Evolutionary conservation across 2,329 filamentous ascomycete species (phyloP).

Genomic region (Penicillium sp.): DNA sequence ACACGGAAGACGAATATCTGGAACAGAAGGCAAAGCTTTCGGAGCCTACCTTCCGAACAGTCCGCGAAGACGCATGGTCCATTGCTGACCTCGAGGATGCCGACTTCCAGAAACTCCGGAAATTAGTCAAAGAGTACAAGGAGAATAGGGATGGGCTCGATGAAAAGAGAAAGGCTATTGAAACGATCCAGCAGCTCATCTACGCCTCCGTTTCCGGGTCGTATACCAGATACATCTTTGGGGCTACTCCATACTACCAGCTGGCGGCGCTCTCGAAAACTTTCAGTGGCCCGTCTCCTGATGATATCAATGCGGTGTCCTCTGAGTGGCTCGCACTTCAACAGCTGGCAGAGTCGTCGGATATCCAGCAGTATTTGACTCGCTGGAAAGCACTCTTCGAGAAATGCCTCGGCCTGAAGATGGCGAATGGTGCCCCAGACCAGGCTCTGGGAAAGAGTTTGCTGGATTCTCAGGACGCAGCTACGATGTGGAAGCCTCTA

Average conservation of each 20-base stretch:
- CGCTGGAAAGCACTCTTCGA: not conserved
- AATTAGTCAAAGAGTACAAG: not conserved
- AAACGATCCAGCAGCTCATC: not conserved
- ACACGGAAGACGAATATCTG: not conserved
- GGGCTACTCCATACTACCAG: not conserved
- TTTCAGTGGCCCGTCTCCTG: not conserved
- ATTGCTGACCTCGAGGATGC: not conserved
- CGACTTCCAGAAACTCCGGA: not conserved
- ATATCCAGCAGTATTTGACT: conserved; percentile 1
- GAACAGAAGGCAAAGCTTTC: not conserved
- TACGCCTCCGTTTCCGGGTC: not conserved
- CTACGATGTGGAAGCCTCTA: not conserved
- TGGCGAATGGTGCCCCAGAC: not conserved
- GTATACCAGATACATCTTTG: not conserved
- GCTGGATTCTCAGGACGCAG: not conserved
- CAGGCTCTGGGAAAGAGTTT: not conserved
- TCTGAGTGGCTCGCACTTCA: conserved; percentile 1
- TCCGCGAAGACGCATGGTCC: not conserved
- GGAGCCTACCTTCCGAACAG: not conserved
- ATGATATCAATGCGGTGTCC: not conserved
- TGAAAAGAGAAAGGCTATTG: not conserved
- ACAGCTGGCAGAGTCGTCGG: not conserved
- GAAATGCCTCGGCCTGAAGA: not conserved
- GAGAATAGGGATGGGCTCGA: not conserved
- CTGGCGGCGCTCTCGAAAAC: not conserved